These are phyloP conservation scores for Kodamaea leandrae DNA, from an alignment of 805 yeast species.

Conservation along the genomic window DNA sequence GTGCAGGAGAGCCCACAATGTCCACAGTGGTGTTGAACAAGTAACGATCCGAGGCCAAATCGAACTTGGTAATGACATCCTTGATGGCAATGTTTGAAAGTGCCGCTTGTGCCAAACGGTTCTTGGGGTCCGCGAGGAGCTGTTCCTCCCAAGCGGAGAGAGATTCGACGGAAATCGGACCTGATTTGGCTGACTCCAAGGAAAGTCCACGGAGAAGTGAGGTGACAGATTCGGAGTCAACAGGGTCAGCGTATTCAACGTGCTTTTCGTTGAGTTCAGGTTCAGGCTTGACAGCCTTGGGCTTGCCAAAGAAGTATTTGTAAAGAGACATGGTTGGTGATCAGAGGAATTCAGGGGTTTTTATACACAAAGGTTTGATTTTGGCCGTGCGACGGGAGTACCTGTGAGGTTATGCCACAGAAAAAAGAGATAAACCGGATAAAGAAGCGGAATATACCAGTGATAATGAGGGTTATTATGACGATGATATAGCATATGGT, in stretches of 20 bases:
- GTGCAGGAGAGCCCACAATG: slow-evolving; percentile 35
- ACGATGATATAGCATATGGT: too few species aligned
- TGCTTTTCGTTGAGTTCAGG: neutral
- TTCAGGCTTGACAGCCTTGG: neutral
- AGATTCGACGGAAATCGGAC: slow-evolving; percentile 1
- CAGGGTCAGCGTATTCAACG: too few species aligned
- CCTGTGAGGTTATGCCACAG: too few species aligned
- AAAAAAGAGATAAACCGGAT: too few species aligned
- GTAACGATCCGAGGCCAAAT: slow-evolving; percentile 12
- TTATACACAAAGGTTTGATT: slow-evolving; percentile 4
- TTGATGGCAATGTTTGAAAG: slow-evolving; percentile 47
- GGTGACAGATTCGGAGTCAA: neutral
- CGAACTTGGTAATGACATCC: slow-evolving; percentile 15
- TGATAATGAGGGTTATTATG: too few species aligned
- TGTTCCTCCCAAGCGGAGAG: slow-evolving; percentile 43
- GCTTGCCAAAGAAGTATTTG: slow-evolving; percentile 6
- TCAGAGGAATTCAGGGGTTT: neutral
- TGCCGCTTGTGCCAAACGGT: slow-evolving; percentile 52
- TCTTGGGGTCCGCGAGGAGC: slow-evolving; percentile 46
- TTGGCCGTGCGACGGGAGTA: neutral
- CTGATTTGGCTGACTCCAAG: neutral
- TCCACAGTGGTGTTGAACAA: slow-evolving; percentile 38
- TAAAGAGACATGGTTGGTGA: slow-evolving; percentile 1
- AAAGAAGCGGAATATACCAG: too few species aligned
- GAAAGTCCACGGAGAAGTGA: slow-evolving; percentile 4